phyloP scores from a whole-genome alignment of 1,284 basidiomycete genomes.

The Lentinus polychrous region DNA sequence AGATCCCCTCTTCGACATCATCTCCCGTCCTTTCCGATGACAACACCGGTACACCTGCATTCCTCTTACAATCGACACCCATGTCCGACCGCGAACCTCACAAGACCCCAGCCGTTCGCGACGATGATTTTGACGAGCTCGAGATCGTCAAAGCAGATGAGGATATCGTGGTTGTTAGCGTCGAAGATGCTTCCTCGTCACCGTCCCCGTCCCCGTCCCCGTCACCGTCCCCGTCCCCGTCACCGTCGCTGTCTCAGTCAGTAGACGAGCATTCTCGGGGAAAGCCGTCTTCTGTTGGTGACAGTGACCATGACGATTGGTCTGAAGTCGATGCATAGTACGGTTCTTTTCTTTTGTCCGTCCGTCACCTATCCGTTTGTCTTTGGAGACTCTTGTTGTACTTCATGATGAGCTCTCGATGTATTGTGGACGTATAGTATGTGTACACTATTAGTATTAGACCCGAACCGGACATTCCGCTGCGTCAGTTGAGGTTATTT shows the following conservation, averaged over 20 bases:
- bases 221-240: too few relatives aligned
- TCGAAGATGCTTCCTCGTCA: not conserved
- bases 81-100: constrained; percentile 2
- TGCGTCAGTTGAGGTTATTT: too few relatives aligned
- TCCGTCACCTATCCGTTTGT: too few relatives aligned
- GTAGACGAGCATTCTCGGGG: too few relatives aligned
- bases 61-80: constrained; percentile 5
- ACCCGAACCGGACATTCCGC: too few relatives aligned
- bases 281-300: not conserved
- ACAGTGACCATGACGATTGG: not conserved
- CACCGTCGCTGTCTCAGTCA: too few relatives aligned
- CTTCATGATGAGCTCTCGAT: too few relatives aligned
- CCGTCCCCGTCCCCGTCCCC: too few relatives aligned
- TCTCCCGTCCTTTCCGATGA: not conserved
- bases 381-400: too few relatives aligned
- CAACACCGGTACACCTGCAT: not conserved
- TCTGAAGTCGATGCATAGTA: constrained; percentile 2
- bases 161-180: not conserved
- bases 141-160: constrained; percentile 16
- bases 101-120: not conserved
- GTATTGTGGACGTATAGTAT: too few relatives aligned
- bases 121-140: constrained; percentile 9
- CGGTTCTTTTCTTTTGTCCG: too few relatives aligned
- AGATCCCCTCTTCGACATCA: not conserved
- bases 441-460: too few relatives aligned